A percentile compares a stretch with the other conserved stretches of the same genome.
These are phyloP conservation scores for sorghum (Sorghum bicolor) DNA, from an alignment of 176 grass and related monocot species.

Conservation along the genomic window Sorghum_bicolor_NCBIv3 NC_012873.2:57700001-57700500, in stretches of 20 bases:
- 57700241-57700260: neutral
- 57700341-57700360: neutral
- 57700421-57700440: neutral
- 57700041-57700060: too few species aligned
- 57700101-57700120: too few species aligned
- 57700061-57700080: too few species aligned
- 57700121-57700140: too few species aligned
- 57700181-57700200: neutral
- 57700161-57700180: too few species aligned
- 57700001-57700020: too few species aligned
- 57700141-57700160: too few species aligned
- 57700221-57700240: neutral
- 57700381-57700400: too few species aligned
- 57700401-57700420: neutral
- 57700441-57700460: neutral
- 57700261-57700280: neutral
- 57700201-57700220: neutral
- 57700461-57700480: neutral
- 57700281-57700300: neutral
- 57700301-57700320: neutral
- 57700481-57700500: neutral
- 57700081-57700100: too few species aligned
- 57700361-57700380: too few species aligned
- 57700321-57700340: neutral
- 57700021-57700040: too few species aligned